Evolutionary conservation across 1,139 yeast genomes (phyloP), one percentile per base, ranked within the genome.

Genomic region (Protomyces arabidopsidicola): DNA sequence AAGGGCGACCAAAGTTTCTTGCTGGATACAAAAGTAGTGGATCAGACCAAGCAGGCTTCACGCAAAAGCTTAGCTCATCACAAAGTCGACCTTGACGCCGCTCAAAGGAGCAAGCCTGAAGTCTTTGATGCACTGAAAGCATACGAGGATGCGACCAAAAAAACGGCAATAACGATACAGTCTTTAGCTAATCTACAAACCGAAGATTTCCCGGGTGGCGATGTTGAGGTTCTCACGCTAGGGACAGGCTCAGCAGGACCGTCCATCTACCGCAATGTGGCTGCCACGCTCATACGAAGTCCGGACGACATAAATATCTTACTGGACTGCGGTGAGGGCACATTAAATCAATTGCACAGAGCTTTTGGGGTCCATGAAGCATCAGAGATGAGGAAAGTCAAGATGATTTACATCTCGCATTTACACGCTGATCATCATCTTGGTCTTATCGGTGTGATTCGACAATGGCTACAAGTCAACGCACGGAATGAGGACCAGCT

Each of bases 181-280:
- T 14, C 22, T 35, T 38, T 14, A n/a, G 45, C 45, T 2, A n/a
- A 18, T 20, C 16, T 52, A 8, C 14, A 36, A n/a, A 9, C 14
- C 42, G 6, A 14, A 5, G 42, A 36, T 14, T 48, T 35, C 14
- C 55, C 67, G 22, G 67, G 66, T n/a, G 53, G 35, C 57, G 82
- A 84, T 67, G 85, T 89, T 0, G 93, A 90, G 70, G 77, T 87
- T 0, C 77, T 88, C 16, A 87, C 96, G 0, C 75, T 93, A 6
- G 99, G 99, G 8, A 93, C 98, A 0, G 98, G 98, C 0, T 87
- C 96, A 34, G 95, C 98, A 0, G 76, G 90, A 53, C 99, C 99
- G 0, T 84, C 96, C 0, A 82, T 84, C 65, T 83, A 84, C 70
- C 80, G 98, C 69, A 95, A 95, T 72, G 67, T 64, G 10, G 53